Evolutionary conservation across 306 rosid genomes (phyloP), one percentile per base, ranked within the genome.

Genomic region (Castanea crenata): DNA sequence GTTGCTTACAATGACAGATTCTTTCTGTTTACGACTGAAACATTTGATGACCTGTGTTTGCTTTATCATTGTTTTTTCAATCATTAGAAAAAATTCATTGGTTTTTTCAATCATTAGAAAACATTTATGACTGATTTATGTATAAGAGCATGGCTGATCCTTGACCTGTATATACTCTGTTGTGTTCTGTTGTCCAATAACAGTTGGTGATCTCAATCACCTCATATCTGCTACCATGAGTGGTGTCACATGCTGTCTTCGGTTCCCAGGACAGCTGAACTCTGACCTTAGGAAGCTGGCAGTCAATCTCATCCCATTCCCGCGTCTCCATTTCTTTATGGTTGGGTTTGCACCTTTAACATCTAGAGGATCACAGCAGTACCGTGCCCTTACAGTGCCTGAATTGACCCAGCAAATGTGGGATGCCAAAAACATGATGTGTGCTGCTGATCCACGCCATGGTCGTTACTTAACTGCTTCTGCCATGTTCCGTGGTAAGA

Each of bases 371-470:
- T 87, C 90, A 31, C 88, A 84, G 75, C 90, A 87, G 76, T 87
- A 87, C 79, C 81, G 86, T 59, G 75, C 90, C 38, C 83, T 87
- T 15, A 76, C 86, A 0, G 88, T 87, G 7, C 90, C 88, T 0
- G 90, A 84, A 54, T 77, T 87, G 34, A 87, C 90, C 51, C 90
- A 87, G 81, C 90, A 87, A 74, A 87, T 87, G 90, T 87, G 90
- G 88, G 90, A 87, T 84, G 88, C 90, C 57, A 87, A 87, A 74
- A 87, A 87, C 86, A 87, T 87, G 90, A 87, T 87, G 90, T 87
- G 90, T 10, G 90, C 90, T 16, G 90, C 90, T 63, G 90, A 87
- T 55, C 90, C 90, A 55, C 88, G 88, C 31, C 90, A 87, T 25
- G 90, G 90, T 11, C 88, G 88, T 19, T 87, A 84, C 84, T 84